phyloP scores from a whole-genome alignment of 2,329 filamentous ascomycete species.

The Grosmannia clavigera region DNA sequence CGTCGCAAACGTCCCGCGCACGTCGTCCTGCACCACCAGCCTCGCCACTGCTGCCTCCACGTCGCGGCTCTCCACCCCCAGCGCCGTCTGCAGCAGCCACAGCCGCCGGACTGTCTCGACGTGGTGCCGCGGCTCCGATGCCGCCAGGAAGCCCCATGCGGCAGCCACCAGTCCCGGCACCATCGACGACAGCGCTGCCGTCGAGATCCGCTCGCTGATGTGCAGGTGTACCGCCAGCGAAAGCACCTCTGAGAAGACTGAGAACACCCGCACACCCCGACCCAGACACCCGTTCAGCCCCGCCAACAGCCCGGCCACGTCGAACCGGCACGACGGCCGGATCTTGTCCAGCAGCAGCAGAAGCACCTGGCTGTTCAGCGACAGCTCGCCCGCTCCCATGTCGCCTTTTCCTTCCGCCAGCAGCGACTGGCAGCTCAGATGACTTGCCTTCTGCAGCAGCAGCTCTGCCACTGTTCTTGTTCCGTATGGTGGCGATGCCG shows the following conservation, averaged over 20 bases:
- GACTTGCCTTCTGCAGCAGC: constrained; percentile 47
- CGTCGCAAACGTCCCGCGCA: constrained; percentile 31
- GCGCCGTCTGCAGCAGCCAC: constrained; percentile 69
- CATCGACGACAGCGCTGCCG: constrained; percentile 44
- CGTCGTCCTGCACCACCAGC: constrained; percentile 48
- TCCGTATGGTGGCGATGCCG: constrained; percentile 45
- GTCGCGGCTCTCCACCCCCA: constrained; percentile 55
- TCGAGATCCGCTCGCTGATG: constrained; percentile 36
- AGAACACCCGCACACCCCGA: constrained; percentile 31
- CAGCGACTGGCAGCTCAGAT: constrained; percentile 36
- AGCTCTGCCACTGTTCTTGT: constrained; percentile 45
- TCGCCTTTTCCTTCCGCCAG: constrained; percentile 17
- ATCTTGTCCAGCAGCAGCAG: constrained; percentile 44
- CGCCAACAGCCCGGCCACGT: constrained; percentile 34
- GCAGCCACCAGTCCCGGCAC: constrained; percentile 56
- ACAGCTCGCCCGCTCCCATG: constrained; percentile 32
- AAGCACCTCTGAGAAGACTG: constrained; percentile 43
- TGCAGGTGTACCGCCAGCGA: constrained; percentile 47
- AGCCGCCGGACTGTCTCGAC: constrained; percentile 81
- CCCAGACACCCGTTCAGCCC: constrained; percentile 38
- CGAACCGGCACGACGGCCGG: constrained; percentile 29
- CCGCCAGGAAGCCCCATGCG: constrained; percentile 71
- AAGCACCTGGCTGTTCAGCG: constrained; percentile 46
- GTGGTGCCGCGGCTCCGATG: constrained; percentile 80
- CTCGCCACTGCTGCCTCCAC: constrained; percentile 68